Percentiles rank a stretch among this genome's conserved stretches.
phyloP scores from a whole-genome alignment of 2,329 filamentous ascomycete genomes.

The Colletotrichum lindemuthianum region DNA sequence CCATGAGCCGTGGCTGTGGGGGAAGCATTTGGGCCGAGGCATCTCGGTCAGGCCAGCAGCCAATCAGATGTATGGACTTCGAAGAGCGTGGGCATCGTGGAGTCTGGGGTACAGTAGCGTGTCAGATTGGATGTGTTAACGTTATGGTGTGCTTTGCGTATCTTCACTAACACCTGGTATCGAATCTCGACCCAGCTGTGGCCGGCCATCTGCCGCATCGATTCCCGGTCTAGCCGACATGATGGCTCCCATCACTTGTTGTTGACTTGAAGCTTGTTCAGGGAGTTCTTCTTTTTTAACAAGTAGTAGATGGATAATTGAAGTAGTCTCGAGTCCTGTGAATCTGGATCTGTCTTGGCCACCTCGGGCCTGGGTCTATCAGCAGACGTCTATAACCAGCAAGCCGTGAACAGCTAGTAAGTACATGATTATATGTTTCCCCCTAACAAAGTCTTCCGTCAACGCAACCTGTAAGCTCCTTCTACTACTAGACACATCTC shows the following conservation, averaged over 20 bases:
- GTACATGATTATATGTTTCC: too few relatives aligned
- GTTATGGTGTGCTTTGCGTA: accelerated
- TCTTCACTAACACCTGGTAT: not conserved
- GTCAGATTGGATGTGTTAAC: conserved; percentile 9
- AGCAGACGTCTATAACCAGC: too few relatives aligned
- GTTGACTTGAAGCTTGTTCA: not conserved
- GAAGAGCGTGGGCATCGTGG: conserved; percentile 11
- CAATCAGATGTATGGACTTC: not conserved
- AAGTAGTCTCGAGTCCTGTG: too few relatives aligned
- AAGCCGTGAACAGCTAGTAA: too few relatives aligned
- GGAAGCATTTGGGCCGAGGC: conserved; percentile 33
- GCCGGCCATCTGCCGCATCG: conserved; percentile 3
- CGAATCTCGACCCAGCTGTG: not conserved
- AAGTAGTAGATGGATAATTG: too few relatives aligned
- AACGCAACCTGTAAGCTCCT: too few relatives aligned
- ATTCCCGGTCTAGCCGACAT: conserved; percentile 5
- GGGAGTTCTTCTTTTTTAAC: too few relatives aligned
- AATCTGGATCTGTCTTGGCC: too few relatives aligned
- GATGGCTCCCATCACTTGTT: not conserved
- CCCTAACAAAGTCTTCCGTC: too few relatives aligned
- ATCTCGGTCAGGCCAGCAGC: conserved; percentile 28
- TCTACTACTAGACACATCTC: too few relatives aligned
- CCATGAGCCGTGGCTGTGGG: conserved; percentile 24
- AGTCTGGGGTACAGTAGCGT: conserved; percentile 34
- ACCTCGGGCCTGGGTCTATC: too few relatives aligned